Evolutionary conservation across 2,329 filamentous ascomycete genomes (phyloP), one percentile per base, ranked within the genome.

Genomic region (Cadophora luteo-olivacea): DNA sequence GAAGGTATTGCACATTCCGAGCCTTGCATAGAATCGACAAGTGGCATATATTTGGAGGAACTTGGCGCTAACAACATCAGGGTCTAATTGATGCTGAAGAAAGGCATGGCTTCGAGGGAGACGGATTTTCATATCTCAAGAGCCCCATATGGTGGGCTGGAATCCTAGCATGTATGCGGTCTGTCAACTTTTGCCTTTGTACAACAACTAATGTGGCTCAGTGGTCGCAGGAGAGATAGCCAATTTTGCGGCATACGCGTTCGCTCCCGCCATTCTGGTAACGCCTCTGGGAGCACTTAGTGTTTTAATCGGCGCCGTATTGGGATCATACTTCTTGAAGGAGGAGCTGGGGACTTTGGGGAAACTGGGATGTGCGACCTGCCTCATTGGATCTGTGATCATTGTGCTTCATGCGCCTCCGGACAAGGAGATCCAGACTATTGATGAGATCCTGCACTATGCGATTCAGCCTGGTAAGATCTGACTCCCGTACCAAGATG

Each of bases 81-180:
- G 95, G 95, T 73, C 86, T 99, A 75, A 93, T 94, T 80, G 92
- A 97, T 81, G 93, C 94, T 72, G 93, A 92, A 78, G 91, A 97
- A 81, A 88, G 89, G 76, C 94, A 97, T 82, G 97, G 96, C 60
- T 99, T 98, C 78, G 94, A 97, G 79, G 96, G 97, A 75, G 96
- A 98, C 76, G 96, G 96, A 68, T 99, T 92, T 80, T 91, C 93
- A 78, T 99, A 99, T 81, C 82, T 99, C 68, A 92, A 91, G 79
- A 98, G 92, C 79, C 94, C 95, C n/a, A 85, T 95, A 75, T 99
- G 96, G 96, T 99, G 96, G 96, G 92, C 88, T 68, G 96, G 96
- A 73, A 97, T 98, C 74, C 83, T 91, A 73, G 97, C 94, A 78
- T 89, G 93, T 97, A 86, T 81, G 91, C 71, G 77, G 69, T 69